phyloP scores from a whole-genome alignment of 176 grass and related monocot genomes.

The Pontederia crassipes region DNA sequence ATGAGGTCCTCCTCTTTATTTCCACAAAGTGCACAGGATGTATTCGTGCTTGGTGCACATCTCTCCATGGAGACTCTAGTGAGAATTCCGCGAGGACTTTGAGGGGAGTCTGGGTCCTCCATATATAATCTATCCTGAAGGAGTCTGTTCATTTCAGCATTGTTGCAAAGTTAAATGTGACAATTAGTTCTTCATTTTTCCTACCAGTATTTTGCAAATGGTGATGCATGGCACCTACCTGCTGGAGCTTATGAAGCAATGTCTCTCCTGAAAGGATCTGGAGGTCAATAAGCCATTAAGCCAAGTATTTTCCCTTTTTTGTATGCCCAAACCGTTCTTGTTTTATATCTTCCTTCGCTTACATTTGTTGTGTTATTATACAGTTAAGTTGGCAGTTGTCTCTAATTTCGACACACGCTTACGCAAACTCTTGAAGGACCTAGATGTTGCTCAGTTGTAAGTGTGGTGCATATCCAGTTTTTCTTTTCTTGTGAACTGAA shows the following conservation, averaged over 20 bases:
- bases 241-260: slow-evolving; percentile 45
- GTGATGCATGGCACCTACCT: slow-evolving; percentile 71
- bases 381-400: slow-evolving; percentile 92
- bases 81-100: no score
- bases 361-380: slow-evolving; percentile 22
- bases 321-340: slow-evolving; percentile 8
- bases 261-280: slow-evolving; percentile 46
- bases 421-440: slow-evolving; percentile 60
- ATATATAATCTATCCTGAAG: no score
- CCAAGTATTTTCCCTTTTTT: slow-evolving; percentile 22
- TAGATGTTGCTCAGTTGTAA: slow-evolving; percentile 67
- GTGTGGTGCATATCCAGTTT: slow-evolving; percentile 5
- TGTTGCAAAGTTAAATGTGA: no score
- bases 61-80: no score
- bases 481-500: neutral
- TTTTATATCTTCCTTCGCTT: slow-evolving; percentile 1
- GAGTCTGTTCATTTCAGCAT: no score
- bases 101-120: no score
- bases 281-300: slow-evolving; percentile 45
- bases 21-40: no score
- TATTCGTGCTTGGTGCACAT: no score
- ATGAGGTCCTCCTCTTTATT: no score
- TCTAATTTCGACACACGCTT: slow-evolving; percentile 85
- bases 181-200: neutral
- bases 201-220: slow-evolving; percentile 52